These are phyloP conservation scores for Anaeramoeba flamelloides DNA, from an alignment of 78 protist genomes.

Conservation along the genomic window DNA sequence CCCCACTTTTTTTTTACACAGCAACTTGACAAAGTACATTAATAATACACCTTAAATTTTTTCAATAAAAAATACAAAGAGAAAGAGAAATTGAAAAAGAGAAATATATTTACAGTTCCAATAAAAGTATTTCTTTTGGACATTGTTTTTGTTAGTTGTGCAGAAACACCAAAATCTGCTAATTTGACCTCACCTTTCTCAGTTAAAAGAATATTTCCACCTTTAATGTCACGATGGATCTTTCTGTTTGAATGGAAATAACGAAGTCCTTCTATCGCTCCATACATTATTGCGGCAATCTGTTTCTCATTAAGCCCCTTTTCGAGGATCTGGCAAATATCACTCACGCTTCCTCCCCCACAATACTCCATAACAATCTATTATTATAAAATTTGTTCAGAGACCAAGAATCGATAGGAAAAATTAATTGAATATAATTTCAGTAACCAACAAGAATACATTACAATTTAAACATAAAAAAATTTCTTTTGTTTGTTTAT, in stretches of 20 bases:
- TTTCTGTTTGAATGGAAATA: background rate
- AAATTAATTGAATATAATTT: no score
- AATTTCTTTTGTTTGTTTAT: no score
- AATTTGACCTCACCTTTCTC: background rate
- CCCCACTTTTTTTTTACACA: no score
- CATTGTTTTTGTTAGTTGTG: constrained; percentile 1
- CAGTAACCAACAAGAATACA: no score
- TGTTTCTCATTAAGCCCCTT: background rate
- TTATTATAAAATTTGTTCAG: no score
- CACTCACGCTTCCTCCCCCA: background rate
- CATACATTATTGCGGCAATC: background rate
- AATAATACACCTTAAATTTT: no score
- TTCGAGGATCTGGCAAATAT: background rate
- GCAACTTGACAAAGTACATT: no score
- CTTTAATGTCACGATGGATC: background rate
- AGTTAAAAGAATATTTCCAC: background rate
- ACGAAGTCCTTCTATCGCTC: background rate
- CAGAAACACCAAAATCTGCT: constrained; percentile 17
- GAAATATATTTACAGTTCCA: background rate
- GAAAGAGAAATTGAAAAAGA: no score
- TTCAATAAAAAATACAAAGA: no score
- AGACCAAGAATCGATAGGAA: no score
- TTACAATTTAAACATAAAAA: no score
- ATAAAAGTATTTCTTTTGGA: constrained; percentile 8
- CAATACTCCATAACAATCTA: background rate